Percentiles rank a stretch among this genome's conserved stretches.
Conservation (phyloP, 2,329 filamentous ascomycete species). For the Myrmaecium sp. region DNA sequence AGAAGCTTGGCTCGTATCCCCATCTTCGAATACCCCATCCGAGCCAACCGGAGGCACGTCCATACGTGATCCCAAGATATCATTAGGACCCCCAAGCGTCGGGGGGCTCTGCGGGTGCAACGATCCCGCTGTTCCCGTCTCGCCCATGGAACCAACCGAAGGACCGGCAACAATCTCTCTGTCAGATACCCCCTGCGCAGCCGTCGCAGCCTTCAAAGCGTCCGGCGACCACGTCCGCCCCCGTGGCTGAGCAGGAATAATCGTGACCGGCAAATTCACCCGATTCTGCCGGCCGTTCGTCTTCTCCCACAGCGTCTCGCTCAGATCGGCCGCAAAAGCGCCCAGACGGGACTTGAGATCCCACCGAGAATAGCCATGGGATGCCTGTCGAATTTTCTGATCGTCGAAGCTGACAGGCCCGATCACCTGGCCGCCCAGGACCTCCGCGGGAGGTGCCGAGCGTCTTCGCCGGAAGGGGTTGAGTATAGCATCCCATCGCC, state of each 20-base stretch:
- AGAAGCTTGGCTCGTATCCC: too few relatives aligned
- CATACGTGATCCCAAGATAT: too few relatives aligned
- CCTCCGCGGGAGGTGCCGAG: slow-evolving; percentile 40
- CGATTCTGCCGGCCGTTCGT: slow-evolving; percentile 13
- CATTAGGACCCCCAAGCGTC: too few relatives aligned
- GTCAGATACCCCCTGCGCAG: too few relatives aligned
- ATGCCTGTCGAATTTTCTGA: slow-evolving; percentile 6
- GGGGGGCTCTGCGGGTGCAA: too few relatives aligned
- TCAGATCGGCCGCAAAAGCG: slow-evolving; percentile 32
- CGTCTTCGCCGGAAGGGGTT: slow-evolving; percentile 43
- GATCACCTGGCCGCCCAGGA: slow-evolving; percentile 38
- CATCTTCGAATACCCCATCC: too few relatives aligned
- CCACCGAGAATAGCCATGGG: slow-evolving; percentile 26
- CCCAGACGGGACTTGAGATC: slow-evolving; percentile 28
- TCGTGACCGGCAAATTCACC: slow-evolving; percentile 36
- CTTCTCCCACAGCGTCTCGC: slow-evolving; percentile 25
- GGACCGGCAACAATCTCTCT: too few relatives aligned
- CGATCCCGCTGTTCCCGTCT: too few relatives aligned
- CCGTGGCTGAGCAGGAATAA: slow-evolving; percentile 42
- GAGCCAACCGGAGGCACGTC: too few relatives aligned
- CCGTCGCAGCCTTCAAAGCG: slow-evolving; percentile 5
- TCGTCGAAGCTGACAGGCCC: slow-evolving; percentile 22
- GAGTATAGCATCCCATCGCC: slow-evolving; percentile 33
- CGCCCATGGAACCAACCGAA: too few relatives aligned
- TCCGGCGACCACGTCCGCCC: slow-evolving; percentile 36